phyloP scores from a whole-genome alignment of 169 alveolate genomes.

The Plasmodium gaboni region DNA sequence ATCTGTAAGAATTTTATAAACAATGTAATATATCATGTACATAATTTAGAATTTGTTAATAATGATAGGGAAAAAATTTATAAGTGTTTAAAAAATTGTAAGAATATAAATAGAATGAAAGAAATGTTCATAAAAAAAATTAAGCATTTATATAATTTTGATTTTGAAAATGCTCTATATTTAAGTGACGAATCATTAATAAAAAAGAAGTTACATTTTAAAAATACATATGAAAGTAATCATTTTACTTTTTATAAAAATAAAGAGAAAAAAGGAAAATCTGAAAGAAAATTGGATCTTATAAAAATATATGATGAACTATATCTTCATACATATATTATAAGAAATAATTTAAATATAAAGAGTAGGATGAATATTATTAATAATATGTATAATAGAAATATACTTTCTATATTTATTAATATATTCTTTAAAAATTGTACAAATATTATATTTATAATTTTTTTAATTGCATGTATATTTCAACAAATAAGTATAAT shows the following conservation, averaged over 20 bases:
- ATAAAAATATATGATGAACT: constrained; percentile 19
- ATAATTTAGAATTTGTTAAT: constrained; percentile 18
- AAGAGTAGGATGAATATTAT: background rate
- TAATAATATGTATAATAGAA: constrained; percentile 5
- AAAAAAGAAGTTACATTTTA: constrained; percentile 16
- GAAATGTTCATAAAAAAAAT: constrained; percentile 11
- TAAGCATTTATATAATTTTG: constrained; percentile 28
- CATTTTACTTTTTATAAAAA: constrained; percentile 2
- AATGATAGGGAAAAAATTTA: background rate
- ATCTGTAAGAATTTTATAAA: constrained; percentile 44
- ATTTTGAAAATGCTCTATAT: constrained; percentile 32
- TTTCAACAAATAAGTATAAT: constrained; percentile 17
- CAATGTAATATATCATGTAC: constrained; percentile 6
- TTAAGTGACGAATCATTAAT: constrained; percentile 48
- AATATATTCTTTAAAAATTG: constrained; percentile 4
- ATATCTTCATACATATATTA: constrained; percentile 6
- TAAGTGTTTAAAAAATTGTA: constrained; percentile 7
- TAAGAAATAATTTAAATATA: background rate
- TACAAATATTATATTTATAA: constrained; percentile 8
- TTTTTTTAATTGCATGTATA: constrained; percentile 13
- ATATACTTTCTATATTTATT: constrained; percentile 6
- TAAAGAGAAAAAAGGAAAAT: constrained; percentile 7
- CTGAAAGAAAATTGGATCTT: constrained; percentile 1
- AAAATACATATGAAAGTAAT: background rate
- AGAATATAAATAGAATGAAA: constrained; percentile 26